These are phyloP conservation scores for Catunica adiposa DNA, from an alignment of 2,329 filamentous ascomycete genomes.

Conservation along the genomic window DNA sequence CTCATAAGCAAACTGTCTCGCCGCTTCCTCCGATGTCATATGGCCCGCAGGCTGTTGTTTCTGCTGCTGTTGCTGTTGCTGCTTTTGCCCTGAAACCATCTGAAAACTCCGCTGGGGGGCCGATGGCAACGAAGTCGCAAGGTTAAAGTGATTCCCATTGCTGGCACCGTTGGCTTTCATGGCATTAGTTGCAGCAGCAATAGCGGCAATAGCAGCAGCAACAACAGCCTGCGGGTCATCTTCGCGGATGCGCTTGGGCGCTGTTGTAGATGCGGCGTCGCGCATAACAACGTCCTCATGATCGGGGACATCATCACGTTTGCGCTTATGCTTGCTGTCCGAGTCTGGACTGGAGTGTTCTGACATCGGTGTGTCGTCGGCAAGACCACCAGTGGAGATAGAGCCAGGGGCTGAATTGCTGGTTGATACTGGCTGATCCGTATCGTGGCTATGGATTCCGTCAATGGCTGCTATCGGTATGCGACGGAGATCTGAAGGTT, in stretches of 20 bases:
- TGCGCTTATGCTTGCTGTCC: slow-evolving; percentile 45
- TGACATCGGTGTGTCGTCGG: slow-evolving; percentile 18
- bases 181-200: background rate
- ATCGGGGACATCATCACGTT: slow-evolving; percentile 34
- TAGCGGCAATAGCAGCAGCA: background rate
- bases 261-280: slow-evolving; percentile 6
- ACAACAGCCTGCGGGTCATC: slow-evolving; percentile 17
- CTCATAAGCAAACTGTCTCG: background rate
- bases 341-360: slow-evolving; percentile 22
- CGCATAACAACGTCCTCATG: slow-evolving; percentile 17
- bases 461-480: too few species aligned
- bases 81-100: slow-evolving; percentile 27
- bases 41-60: background rate
- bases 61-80: slow-evolving; percentile 28
- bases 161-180: slow-evolving; percentile 9
- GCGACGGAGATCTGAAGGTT: background rate
- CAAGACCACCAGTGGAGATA: slow-evolving; percentile 15
- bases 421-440: background rate
- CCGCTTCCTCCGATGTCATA: background rate
- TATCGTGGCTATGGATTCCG: background rate
- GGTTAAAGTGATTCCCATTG: too few species aligned
- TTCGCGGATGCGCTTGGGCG: slow-evolving; percentile 34
- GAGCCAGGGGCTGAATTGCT: slow-evolving; percentile 16
- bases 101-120: slow-evolving; percentile 24
- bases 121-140: slow-evolving; percentile 22